Conservation (phyloP, 179 eudicot genomes). For the Sideroxylon spinosum region DNA sequence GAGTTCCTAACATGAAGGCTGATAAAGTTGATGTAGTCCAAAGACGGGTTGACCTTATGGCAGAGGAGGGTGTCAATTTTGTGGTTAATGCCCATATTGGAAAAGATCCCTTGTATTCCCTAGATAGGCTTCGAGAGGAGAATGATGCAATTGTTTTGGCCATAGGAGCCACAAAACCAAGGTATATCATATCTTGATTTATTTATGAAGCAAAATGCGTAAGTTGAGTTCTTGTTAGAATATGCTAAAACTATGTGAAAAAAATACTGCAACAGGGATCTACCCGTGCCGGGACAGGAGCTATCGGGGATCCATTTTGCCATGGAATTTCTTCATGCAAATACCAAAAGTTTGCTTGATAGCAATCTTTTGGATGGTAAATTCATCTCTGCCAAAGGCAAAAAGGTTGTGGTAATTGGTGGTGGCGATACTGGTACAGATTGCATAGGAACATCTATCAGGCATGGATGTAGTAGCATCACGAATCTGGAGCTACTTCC, state of each 20-base stretch:
- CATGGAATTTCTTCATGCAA: slow-evolving; percentile 96
- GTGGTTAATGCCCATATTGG: slow-evolving; percentile 89
- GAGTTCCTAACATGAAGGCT: slow-evolving; percentile 97
- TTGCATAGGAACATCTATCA: slow-evolving; percentile 90
- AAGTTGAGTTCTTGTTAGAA: neutral
- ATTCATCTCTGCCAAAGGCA: slow-evolving; percentile 89
- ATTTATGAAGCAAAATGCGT: neutral
- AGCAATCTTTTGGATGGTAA: slow-evolving; percentile 84
- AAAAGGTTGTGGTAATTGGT: slow-evolving; percentile 97
- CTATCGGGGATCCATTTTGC: slow-evolving; percentile 91
- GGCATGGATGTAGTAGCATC: slow-evolving; percentile 81
- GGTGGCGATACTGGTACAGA: slow-evolving; percentile 99
- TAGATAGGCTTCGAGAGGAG: slow-evolving; percentile 60
- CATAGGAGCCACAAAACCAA: slow-evolving; percentile 93
- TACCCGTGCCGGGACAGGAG: slow-evolving; percentile 88
- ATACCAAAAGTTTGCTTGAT: slow-evolving; percentile 93
- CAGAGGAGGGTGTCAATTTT: slow-evolving; percentile 73
- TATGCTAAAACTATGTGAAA: neutral
- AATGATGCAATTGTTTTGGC: slow-evolving; percentile 85
- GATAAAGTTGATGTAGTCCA: slow-evolving; percentile 84
- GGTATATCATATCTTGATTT: slow-evolving; percentile 35
- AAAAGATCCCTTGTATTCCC: slow-evolving; percentile 61
- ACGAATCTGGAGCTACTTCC: slow-evolving; percentile 90
- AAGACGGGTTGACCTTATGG: slow-evolving; percentile 89
- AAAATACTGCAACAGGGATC: slow-evolving; percentile 54